phyloP scores from a whole-genome alignment of 2,329 filamentous ascomycete species.

The Drechslerella dactyloides region DNA sequence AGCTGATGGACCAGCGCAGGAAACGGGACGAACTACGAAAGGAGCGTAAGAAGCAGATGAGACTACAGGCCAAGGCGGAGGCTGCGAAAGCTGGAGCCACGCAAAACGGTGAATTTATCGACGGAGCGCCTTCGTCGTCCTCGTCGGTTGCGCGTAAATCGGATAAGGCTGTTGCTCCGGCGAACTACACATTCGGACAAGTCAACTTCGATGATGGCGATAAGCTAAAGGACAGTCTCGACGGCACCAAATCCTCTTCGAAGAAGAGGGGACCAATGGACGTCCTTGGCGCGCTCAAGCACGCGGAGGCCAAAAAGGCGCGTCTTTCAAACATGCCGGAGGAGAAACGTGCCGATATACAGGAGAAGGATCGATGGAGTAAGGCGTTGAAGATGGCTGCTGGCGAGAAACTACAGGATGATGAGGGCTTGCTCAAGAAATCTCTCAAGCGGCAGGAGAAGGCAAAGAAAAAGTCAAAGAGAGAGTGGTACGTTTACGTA shows the following conservation, averaged over 20 bases:
- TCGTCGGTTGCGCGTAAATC: conserved; percentile 63
- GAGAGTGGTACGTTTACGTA: conserved; percentile 70
- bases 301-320: conserved; percentile 83
- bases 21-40: conserved; percentile 86
- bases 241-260: conserved; percentile 68
- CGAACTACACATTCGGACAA: conserved; percentile 84
- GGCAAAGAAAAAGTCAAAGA: conserved; percentile 86
- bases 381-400: conserved; percentile 86
- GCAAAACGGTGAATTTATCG: conserved; percentile 60
- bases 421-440: conserved; percentile 87
- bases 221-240: conserved; percentile 74
- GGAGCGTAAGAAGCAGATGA: conserved; percentile 84
- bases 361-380: conserved; percentile 93
- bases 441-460: conserved; percentile 91
- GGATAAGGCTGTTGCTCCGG: conserved; percentile 67
- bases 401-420: conserved; percentile 86
- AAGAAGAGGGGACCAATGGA: conserved; percentile 85
- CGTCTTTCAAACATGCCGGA: conserved; percentile 77
- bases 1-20: conserved; percentile 86
- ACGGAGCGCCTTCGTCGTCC: conserved; percentile 68
- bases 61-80: conserved; percentile 69
- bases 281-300: conserved; percentile 81
- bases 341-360: conserved; percentile 80
- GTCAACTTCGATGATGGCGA: conserved; percentile 90
- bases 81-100: conserved; percentile 61